phyloP scores from a whole-genome alignment of 1,139 yeast genomes.

The Taphrina pruni region DNA sequence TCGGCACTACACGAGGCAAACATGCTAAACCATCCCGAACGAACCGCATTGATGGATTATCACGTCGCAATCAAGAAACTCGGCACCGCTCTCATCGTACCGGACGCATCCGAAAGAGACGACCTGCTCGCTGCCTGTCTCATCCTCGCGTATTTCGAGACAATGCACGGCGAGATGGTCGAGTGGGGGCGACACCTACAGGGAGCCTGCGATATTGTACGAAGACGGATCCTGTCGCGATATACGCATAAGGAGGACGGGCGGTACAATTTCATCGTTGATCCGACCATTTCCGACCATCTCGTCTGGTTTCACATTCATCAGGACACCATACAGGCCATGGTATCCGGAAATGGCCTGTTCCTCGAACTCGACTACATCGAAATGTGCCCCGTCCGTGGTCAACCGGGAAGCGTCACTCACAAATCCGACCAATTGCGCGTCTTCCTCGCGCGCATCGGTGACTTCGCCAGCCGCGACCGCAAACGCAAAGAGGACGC shows the following conservation, averaged over 20 bases:
- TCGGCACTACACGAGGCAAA: conserved; percentile 43
- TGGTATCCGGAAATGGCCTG: conserved; percentile 32
- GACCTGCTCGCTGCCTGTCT: conserved; percentile 44
- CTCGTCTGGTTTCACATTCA: conserved; percentile 40
- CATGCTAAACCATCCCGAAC: conserved; percentile 35
- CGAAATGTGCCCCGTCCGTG: conserved; percentile 23
- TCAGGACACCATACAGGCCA: conserved; percentile 27
- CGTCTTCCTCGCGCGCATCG: conserved; percentile 30
- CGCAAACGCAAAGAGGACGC: conserved; percentile 12
- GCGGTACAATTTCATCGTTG: conserved; percentile 1
- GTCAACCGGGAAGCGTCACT: conserved; percentile 25
- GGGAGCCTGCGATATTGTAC: conserved; percentile 42
- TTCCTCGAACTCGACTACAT: conserved; percentile 25
- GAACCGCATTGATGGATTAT: conserved; percentile 43
- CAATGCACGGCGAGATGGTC: conserved; percentile 43
- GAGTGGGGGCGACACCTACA: conserved; percentile 45
- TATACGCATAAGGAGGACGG: conserved; percentile 4
- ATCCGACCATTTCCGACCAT: conserved; percentile 29
- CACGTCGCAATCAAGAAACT: conserved; percentile 44
- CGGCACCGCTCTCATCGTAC: conserved; percentile 26
- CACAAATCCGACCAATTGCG: conserved; percentile 29
- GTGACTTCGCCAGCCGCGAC: conserved; percentile 24
- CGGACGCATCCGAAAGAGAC: conserved; percentile 28
- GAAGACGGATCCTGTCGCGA: conserved; percentile 10
- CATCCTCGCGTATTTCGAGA: conserved; percentile 43